phyloP scores from a whole-genome alignment of 257 asterid genomes.

The Eucommia ulmoides region DNA sequence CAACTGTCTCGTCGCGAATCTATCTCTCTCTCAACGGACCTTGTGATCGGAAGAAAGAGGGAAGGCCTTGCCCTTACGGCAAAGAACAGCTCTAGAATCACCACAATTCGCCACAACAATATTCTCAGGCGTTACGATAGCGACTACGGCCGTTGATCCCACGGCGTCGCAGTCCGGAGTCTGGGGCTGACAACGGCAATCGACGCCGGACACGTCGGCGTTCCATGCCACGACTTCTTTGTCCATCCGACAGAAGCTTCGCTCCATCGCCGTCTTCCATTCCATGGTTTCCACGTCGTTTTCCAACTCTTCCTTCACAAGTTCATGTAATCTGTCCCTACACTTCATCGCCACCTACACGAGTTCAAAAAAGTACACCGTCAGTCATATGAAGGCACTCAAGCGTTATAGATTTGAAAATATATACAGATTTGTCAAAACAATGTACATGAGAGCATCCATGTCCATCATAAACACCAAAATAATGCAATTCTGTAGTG shows the following conservation, averaged over 20 bases:
- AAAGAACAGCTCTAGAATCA: conserved; percentile 73
- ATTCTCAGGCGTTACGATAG: conserved; percentile 33
- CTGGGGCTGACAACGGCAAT: conserved; percentile 63
- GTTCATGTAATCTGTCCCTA: conserved; percentile 50
- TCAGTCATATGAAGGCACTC: too few species aligned
- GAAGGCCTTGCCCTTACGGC: conserved; percentile 51
- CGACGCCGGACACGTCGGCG: conserved; percentile 9
- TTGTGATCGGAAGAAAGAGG: conserved; percentile 70
- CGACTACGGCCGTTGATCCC: conserved; percentile 75
- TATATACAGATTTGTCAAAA: too few species aligned
- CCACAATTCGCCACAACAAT: conserved; percentile 69
- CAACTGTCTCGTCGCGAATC: too few species aligned
- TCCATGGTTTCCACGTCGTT: conserved; percentile 6
- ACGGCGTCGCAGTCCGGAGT: conserved; percentile 57
- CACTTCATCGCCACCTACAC: conserved; percentile 70
- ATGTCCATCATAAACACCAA: conserved; percentile 68
- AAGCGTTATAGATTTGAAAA: too few species aligned
- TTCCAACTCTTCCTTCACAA: conserved; percentile 56
- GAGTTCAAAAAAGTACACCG: too few species aligned
- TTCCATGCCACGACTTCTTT: conserved; percentile 34
- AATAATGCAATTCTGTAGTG: conserved; percentile 28
- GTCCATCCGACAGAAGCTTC: conserved; percentile 72
- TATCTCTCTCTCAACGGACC: too few species aligned
- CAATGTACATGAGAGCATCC: conserved; percentile 82
- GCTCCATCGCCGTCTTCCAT: conserved; percentile 49